Evolutionary conservation across 164 flowering plant genomes (phyloP).

Genomic region (Houttuynia cordata): DNA sequence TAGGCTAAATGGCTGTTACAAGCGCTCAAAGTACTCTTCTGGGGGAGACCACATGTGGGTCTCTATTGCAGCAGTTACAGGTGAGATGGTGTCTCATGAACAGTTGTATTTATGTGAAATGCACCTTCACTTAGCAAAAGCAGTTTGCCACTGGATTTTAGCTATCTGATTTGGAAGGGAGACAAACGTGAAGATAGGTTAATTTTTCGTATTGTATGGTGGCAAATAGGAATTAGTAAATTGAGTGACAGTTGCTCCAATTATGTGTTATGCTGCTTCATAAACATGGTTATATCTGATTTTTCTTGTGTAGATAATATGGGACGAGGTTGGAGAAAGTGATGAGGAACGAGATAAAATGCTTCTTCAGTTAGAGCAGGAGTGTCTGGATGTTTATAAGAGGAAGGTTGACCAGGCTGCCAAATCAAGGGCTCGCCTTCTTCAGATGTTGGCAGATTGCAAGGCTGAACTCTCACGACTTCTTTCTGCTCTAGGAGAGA

Average conservation of each 20-base stretch:
- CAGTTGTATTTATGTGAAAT: background rate
- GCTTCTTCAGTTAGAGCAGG: slow-evolving; percentile 90
- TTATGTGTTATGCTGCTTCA: background rate
- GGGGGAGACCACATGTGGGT: slow-evolving; percentile 76
- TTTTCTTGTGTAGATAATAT: slow-evolving; percentile 55
- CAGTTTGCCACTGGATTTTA: slow-evolving; percentile 1
- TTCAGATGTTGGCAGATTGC: slow-evolving; percentile 73
- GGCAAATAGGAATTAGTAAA: background rate
- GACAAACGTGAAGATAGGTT: background rate
- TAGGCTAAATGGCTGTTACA: slow-evolving; percentile 74
- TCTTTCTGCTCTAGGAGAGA: slow-evolving; percentile 79
- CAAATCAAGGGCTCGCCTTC: slow-evolving; percentile 72
- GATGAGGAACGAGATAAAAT: slow-evolving; percentile 84
- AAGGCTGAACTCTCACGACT: slow-evolving; percentile 59
- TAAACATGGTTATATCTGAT: background rate
- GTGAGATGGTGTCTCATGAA: slow-evolving; percentile 13
- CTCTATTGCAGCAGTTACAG: slow-evolving; percentile 80
- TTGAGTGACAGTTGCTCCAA: background rate
- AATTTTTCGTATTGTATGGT: too few relatives aligned
- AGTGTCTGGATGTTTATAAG: slow-evolving; percentile 92
- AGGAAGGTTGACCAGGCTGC: slow-evolving; percentile 87
- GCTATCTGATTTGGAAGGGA: background rate
- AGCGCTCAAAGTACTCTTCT: slow-evolving; percentile 48
- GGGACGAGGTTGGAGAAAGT: slow-evolving; percentile 97
- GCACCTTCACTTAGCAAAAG: background rate